Evolutionary conservation across 225 moss, liverwort and hornwort genomes (phyloP), one percentile per base, ranked within the genome.

Genomic region (Polytrichum formosum): DNA sequence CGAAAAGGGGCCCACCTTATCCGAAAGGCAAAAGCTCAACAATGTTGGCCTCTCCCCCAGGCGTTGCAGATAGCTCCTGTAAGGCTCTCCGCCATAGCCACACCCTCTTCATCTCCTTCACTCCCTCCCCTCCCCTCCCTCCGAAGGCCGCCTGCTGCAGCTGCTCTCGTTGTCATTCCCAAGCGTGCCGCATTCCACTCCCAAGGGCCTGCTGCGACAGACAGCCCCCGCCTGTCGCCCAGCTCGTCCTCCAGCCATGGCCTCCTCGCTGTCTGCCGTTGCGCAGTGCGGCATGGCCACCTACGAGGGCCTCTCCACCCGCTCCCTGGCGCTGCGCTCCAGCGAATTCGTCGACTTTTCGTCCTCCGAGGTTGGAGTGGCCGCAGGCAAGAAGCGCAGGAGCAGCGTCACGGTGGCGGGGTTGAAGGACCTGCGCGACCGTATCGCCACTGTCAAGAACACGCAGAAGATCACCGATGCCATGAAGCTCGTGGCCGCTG

Each of bases 401-500:
- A 70, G 76, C 63, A 63, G 60, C 55, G 81, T 74, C 26, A 87
- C 81, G 16, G 86, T 84, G 27, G 88, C 91, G 1, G 65, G 81
- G 18, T 28, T 91, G 58, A 93, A 93, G 87, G 92, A 93, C 23
- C 18, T 91, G 70, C 54, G 92, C 18, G 93, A 93, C 77, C 91
- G 93, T 29, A 93, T 93, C 67, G 66, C 89, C 6, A 91, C 93
- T 1, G 91, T 93, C 62, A 93, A 93, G 93, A 93, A 87, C 87
- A 93, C 93, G 79, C 93, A 93, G 87, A 93, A 93, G 91, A 93
- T 93, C 58, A 93, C 93, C 6, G 93, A 93, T 53, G 93, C 93
- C 56, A 93, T 93, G 91, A 93, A 93, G 83, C 87, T 93, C 30
- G 93, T 93, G 87, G 91, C 93, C 2, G 93, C 93, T 4, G 93